Conservation (phyloP, 192 early-diverging fungal species). For the Podochytrium sp. region DNA sequence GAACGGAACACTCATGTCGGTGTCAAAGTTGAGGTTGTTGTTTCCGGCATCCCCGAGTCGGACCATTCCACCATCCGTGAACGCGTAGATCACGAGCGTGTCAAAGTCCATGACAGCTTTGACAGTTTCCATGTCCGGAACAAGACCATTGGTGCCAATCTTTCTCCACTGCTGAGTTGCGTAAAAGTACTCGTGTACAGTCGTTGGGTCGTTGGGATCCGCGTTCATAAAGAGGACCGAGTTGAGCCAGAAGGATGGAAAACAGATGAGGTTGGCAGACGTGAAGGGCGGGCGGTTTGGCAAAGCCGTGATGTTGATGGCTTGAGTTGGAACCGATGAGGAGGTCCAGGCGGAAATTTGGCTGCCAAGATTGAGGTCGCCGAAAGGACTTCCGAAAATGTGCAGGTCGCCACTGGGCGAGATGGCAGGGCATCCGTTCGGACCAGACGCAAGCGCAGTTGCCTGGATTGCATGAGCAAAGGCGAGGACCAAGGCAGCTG, state of each 20-base stretch:
- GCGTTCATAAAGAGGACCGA: constrained; percentile 27
- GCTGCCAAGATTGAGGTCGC: constrained; percentile 9
- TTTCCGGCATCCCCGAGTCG: constrained; percentile 27
- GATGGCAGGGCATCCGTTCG: constrained; percentile 3
- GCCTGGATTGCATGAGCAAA: no score
- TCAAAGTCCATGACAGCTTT: constrained; percentile 32
- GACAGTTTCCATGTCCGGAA: constrained; percentile 1
- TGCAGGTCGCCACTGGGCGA: background rate
- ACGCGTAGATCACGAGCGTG: constrained; percentile 32
- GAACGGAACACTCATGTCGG: background rate
- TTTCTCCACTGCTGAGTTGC: constrained; percentile 10
- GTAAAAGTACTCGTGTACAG: constrained; percentile 14
- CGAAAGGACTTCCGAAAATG: background rate
- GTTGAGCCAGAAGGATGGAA: constrained; percentile 20
- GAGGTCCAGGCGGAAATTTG: background rate
- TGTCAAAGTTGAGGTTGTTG: constrained; percentile 3
- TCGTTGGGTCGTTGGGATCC: background rate
- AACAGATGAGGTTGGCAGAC: constrained; percentile 18
- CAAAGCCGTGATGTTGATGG: constrained; percentile 5
- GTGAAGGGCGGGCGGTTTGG: constrained; percentile 22
- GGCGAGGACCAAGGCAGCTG: no score
- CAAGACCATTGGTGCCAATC: background rate
- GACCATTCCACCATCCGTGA: constrained; percentile 15
- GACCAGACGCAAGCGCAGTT: background rate
- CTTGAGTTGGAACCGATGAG: background rate